These are phyloP conservation scores for Thozetella sp. DNA, from an alignment of 495 filamentous ascomycete genomes.

Conservation along the genomic window DNA sequence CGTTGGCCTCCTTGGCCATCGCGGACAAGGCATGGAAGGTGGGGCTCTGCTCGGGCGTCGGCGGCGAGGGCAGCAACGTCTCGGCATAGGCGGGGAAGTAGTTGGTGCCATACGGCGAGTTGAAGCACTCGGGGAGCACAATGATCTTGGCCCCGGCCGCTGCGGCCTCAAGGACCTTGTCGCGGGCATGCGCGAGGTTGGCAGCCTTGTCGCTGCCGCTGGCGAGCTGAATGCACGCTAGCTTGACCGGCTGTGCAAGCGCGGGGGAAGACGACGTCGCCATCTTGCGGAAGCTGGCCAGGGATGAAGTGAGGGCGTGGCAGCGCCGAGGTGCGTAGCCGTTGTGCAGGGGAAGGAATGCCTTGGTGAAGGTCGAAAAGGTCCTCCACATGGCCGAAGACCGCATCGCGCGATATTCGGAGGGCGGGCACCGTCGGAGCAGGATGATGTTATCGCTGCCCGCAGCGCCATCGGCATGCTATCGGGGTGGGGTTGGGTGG, in stretches of 20 bases:
- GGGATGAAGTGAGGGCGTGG: background rate
- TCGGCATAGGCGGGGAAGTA: slow-evolving; percentile 94
- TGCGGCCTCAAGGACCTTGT: slow-evolving; percentile 83
- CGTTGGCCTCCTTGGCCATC: slow-evolving; percentile 73
- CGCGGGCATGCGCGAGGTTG: slow-evolving; percentile 81
- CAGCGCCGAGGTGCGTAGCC: background rate
- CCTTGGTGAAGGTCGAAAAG: slow-evolving; percentile 2
- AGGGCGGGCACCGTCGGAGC: background rate
- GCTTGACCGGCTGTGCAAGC: slow-evolving; percentile 68
- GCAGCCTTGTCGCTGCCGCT: slow-evolving; percentile 77
- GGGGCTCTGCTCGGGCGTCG: slow-evolving; percentile 68
- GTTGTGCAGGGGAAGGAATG: background rate
- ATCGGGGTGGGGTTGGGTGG: background rate
- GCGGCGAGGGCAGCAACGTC: slow-evolving; percentile 77
- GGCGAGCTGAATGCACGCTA: slow-evolving; percentile 82
- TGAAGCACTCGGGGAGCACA: slow-evolving; percentile 88
- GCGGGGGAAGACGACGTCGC: slow-evolving; percentile 47
- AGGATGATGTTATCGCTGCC: background rate
- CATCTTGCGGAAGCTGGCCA: slow-evolving; percentile 35
- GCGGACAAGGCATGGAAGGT: slow-evolving; percentile 82
- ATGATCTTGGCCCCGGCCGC: slow-evolving; percentile 72
- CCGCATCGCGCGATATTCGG: background rate
- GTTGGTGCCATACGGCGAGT: slow-evolving; percentile 91
- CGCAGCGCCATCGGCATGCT: background rate
- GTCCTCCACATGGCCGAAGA: background rate